Evolutionary conservation across 495 filamentous ascomycete genomes (phyloP).

Genomic region (Neurospora africana): DNA sequence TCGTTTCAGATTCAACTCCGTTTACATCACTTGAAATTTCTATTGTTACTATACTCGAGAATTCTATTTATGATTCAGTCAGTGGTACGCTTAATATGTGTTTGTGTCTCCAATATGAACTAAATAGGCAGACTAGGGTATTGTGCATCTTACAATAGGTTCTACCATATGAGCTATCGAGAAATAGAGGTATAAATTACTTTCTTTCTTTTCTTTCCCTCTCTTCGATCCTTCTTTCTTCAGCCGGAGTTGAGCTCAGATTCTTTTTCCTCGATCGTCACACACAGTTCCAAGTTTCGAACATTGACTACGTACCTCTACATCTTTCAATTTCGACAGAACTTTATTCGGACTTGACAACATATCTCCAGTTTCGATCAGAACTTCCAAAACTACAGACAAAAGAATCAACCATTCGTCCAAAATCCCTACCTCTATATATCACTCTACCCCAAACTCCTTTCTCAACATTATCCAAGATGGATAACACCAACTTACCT

Average conservation of each 20-base stretch:
- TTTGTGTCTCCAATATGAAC: not conserved
- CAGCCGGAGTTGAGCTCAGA: not conserved
- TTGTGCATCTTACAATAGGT: not conserved
- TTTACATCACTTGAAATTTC: not conserved
- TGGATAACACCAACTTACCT: not conserved
- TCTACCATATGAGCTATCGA: not conserved
- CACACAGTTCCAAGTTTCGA: not conserved
- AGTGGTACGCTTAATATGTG: not conserved
- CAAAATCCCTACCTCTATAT: not conserved
- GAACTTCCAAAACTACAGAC: not conserved
- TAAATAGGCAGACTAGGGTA: not conserved
- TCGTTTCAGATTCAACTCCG: not conserved
- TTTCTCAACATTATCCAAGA: not conserved
- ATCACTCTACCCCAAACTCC: not conserved
- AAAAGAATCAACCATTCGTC: not conserved
- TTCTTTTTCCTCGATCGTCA: not conserved
- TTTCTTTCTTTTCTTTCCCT: not conserved
- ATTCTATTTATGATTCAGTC: not conserved
- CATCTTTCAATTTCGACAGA: not conserved
- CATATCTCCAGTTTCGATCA: not conserved
- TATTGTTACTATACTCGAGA: not conserved
- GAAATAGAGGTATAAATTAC: not conserved
- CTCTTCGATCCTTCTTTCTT: not conserved
- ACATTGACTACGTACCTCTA: not conserved
- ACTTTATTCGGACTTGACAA: not conserved